phyloP scores from a whole-genome alignment of 2,329 filamentous ascomycete genomes.

The Claviceps cyperi region DNA sequence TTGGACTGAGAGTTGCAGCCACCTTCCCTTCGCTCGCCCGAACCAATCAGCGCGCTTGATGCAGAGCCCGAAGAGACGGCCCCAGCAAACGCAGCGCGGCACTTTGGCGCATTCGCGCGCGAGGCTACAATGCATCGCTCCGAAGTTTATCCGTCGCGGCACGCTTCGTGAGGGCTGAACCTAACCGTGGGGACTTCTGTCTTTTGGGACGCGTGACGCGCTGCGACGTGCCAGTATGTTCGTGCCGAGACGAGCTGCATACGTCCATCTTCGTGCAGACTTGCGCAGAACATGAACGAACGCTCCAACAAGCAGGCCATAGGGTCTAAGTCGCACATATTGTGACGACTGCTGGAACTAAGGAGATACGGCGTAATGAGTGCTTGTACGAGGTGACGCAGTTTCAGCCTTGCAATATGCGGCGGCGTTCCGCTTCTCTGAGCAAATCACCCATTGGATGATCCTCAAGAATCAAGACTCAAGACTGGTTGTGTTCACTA shows the following conservation, averaged over 20 bases:
- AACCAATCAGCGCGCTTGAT: not conserved
- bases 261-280: no score
- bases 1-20: conserved; percentile 13
- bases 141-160: conserved; percentile 17
- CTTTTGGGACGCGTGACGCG: no score
- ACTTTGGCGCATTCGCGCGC: not conserved
- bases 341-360: not conserved
- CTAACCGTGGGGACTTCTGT: conserved; percentile 5
- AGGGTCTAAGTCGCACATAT: no score
- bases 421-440: no score
- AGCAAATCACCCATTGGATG: no score
- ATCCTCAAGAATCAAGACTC: no score
- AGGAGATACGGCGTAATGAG: not conserved
- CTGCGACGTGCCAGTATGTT: no score
- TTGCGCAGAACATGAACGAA: no score
- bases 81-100: not conserved
- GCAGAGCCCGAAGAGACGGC: conserved; percentile 2
- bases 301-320: no score
- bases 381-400: not conserved
- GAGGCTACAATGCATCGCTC: not conserved
- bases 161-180: conserved; percentile 19
- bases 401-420: not conserved
- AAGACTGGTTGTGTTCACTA: no score
- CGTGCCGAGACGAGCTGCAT: no score
- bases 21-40: not conserved